These are phyloP conservation scores for Blastobotrys apis DNA, from an alignment of 1,139 yeast species.

Conservation along the genomic window DNA sequence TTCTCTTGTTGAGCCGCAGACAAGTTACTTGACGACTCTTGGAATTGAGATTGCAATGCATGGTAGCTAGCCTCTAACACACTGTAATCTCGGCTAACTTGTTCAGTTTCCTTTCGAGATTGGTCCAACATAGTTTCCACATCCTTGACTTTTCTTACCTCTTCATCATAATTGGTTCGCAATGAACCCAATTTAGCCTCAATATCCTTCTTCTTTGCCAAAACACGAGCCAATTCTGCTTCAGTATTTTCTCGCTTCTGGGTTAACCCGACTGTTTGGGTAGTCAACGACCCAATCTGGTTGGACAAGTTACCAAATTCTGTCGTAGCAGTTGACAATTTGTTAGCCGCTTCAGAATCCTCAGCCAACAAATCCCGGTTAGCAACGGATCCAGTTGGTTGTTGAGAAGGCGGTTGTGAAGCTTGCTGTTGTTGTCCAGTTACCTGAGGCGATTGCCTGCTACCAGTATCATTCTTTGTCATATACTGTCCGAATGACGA, in stretches of 20 bases:
- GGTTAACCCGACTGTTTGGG: constrained; percentile 67
- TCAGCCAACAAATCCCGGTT: constrained; percentile 56
- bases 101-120: constrained; percentile 66
- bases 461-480: constrained; percentile 35
- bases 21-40: constrained; percentile 54
- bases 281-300: constrained; percentile 72
- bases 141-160: constrained; percentile 58
- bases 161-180: constrained; percentile 70
- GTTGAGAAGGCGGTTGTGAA: constrained; percentile 39
- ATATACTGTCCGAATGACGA: constrained; percentile 66
- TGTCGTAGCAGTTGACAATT: constrained; percentile 72
- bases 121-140: constrained; percentile 57
- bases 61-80: constrained; percentile 78
- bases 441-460: constrained; percentile 5
- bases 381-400: constrained; percentile 8
- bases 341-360: constrained; percentile 53
- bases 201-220: constrained; percentile 63
- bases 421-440: constrained; percentile 1
- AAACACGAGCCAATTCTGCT: constrained; percentile 63
- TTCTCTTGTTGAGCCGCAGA: constrained; percentile 68
- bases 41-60: constrained; percentile 64
- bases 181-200: constrained; percentile 63
- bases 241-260: constrained; percentile 73
- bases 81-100: constrained; percentile 69
- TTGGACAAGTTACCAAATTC: constrained; percentile 84